These are phyloP conservation scores for Harringtonia aguacate DNA, from an alignment of 2,329 filamentous ascomycete genomes.

Conservation along the genomic window DNA sequence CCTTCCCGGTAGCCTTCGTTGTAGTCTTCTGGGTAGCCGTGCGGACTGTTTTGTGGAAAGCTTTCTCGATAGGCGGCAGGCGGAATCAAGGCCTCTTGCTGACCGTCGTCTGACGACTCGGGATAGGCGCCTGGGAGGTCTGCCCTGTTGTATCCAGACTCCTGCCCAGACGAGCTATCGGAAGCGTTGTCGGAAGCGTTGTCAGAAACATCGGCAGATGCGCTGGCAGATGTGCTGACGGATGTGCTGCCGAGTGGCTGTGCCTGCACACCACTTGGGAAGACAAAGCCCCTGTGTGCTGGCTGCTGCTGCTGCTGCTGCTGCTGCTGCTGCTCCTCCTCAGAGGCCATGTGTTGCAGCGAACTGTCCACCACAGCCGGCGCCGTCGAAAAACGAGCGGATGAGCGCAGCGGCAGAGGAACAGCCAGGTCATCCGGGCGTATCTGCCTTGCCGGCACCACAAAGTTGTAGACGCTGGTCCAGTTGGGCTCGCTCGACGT, in stretches of 20 bases:
- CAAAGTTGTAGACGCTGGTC: slow-evolving; percentile 9
- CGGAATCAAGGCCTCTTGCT: too few relatives aligned
- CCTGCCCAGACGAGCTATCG: too few relatives aligned
- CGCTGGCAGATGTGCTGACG: neutral
- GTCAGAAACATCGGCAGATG: neutral
- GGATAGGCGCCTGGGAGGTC: too few relatives aligned
- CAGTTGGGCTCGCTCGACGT: slow-evolving; percentile 12
- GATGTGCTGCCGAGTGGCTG: neutral
- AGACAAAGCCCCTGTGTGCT: neutral
- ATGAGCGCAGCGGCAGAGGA: neutral
- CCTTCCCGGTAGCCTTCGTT: neutral
- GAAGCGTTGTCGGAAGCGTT: too few relatives aligned
- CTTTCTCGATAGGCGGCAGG: too few relatives aligned
- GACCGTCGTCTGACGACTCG: too few relatives aligned
- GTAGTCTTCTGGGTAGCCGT: neutral
- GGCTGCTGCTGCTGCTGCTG: neutral
- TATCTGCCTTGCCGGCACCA: neutral
- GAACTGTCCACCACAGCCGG: too few relatives aligned
- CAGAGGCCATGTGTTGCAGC: neutral
- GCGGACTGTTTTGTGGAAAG: neutral
- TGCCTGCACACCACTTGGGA: neutral
- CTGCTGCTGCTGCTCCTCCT: neutral
- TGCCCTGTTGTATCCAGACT: too few relatives aligned
- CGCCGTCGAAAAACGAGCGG: neutral
- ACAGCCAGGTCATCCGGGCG: neutral